Evolutionary conservation across 345 rosid genomes (phyloP), one percentile per base, ranked within the genome.

Genomic region (Psidium guajava): DNA sequence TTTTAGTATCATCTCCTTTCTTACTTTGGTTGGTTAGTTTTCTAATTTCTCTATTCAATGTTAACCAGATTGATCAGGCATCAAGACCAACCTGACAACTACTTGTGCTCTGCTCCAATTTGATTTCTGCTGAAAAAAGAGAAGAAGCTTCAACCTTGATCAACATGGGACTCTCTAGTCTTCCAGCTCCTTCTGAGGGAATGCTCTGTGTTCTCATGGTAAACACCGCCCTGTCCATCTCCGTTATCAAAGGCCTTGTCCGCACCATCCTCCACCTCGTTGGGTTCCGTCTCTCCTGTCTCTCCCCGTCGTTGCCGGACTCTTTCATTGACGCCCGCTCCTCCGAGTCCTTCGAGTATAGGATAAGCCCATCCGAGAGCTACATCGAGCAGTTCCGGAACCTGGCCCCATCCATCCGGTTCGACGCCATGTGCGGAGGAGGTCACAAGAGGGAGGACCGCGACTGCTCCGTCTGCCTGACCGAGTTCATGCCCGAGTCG

Each of bases 161-260:
- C 13, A 2, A 83, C 84, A 96, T 96, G 99, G 99, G 98, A 88
- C 90, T 96, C 59, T 92, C 98, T 36, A 93, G 95, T 77, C 97
- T 95, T 58, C 99, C 99, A 49, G 89, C 96, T 83, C 98, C 99
- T 85, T 96, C 99, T 64, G 99, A 95, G 90, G 98, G 98, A 91
- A 91, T 96, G 85, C 83, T 96, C 27, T 93, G 98, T 64, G 89
- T 95, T 52, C 85, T 96, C 86, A 84, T 95, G 89, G 97, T 95
- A 13, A 95, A 95, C 93, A 95, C 99, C 9, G 98, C 98, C n/a
- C 83, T 93, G 75, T 94, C 99, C 10, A 91, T 95, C 86, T 95
- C 97, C 57, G 85, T 96, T 40, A 88, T 96, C 61, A 93, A 94
- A 89, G 93, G 94, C 86, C 87, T 95, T 59, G 89, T 95, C 56